phyloP scores from a whole-genome alignment of 768 basidiomycete genomes.

The Kockovaella imperatae region DNA sequence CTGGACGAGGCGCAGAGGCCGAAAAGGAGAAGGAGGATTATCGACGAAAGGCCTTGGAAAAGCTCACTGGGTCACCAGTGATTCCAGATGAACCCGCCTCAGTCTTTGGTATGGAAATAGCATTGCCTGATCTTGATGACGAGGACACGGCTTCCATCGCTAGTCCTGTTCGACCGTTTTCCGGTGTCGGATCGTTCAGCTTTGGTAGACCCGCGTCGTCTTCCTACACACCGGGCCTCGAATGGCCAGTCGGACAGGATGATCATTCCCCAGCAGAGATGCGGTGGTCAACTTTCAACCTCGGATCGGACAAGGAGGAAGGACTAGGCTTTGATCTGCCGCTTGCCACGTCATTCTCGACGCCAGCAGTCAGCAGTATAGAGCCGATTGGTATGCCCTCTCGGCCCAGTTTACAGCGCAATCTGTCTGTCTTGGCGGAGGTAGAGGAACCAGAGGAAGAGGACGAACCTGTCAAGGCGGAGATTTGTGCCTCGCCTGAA shows the following conservation, averaged over 20 bases:
- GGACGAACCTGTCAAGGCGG: no score
- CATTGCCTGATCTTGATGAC: constrained; percentile 34
- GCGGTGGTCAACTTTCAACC: constrained; percentile 11
- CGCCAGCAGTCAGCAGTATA: neutral
- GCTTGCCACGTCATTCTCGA: neutral
- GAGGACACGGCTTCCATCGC: constrained; percentile 23
- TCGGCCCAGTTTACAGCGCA: constrained; percentile 19
- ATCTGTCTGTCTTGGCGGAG: constrained; percentile 28
- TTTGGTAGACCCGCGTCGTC: constrained; percentile 13
- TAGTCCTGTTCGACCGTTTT: constrained; percentile 23
- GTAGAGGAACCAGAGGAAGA: constrained; percentile 38
- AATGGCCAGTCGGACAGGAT: constrained; percentile 8
- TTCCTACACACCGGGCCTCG: constrained; percentile 1
- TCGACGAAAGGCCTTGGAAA: constrained; percentile 30
- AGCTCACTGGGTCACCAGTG: constrained; percentile 20
- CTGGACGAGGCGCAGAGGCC: constrained; percentile 34
- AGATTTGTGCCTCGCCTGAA: neutral
- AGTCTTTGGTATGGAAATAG: constrained; percentile 31
- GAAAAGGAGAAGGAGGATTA: constrained; percentile 33
- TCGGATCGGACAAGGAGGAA: constrained; percentile 16
- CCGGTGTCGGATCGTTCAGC: constrained; percentile 12
- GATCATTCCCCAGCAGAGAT: constrained; percentile 11
- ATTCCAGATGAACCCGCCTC: constrained; percentile 1
- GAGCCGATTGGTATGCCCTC: constrained; percentile 12
- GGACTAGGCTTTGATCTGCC: constrained; percentile 21